These are phyloP conservation scores for Tulasnella sp. DNA, from an alignment of 768 basidiomycete genomes.

Conservation along the genomic window DNA sequence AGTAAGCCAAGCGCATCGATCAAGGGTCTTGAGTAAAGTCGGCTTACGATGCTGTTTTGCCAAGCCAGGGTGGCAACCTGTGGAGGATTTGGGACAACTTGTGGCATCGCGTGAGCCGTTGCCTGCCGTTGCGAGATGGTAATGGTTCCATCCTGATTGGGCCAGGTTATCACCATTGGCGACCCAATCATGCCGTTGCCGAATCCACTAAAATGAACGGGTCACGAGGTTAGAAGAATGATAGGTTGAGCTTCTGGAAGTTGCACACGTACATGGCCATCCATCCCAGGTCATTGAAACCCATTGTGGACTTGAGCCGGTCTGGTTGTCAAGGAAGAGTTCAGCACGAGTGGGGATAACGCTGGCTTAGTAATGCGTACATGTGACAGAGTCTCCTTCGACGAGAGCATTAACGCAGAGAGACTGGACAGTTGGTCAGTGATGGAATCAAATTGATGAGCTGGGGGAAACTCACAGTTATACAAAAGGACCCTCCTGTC, in stretches of 20 bases:
- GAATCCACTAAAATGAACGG: slow-evolving; percentile 13
- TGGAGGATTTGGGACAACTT: slow-evolving; percentile 39
- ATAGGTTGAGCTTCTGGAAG: not conserved
- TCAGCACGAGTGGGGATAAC: not conserved
- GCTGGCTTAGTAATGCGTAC: not conserved
- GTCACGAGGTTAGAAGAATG: not conserved
- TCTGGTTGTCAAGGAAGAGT: not conserved
- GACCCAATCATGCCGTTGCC: slow-evolving; percentile 16
- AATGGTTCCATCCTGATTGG: slow-evolving; percentile 44
- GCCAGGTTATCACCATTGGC: slow-evolving; percentile 63
- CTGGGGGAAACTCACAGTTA: slow-evolving; percentile 1
- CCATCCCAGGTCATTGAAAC: slow-evolving; percentile 10
- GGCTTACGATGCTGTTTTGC: slow-evolving; percentile 31
- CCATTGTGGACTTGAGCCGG: slow-evolving; percentile 1
- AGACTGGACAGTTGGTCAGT: not conserved
- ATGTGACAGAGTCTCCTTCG: slow-evolving; percentile 1
- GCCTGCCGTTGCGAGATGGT: slow-evolving; percentile 56
- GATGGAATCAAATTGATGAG: not conserved
- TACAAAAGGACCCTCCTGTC: slow-evolving; percentile 7
- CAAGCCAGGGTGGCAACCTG: slow-evolving; percentile 34
- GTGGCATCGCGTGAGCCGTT: slow-evolving; percentile 40
- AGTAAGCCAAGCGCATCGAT: slow-evolving; percentile 32
- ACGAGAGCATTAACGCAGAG: slow-evolving; percentile 3
- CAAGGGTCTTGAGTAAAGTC: slow-evolving; percentile 25
- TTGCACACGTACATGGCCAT: slow-evolving; percentile 15